These are phyloP conservation scores for Prunus padus DNA, from an alignment of 306 rosid genomes.

Conservation along the genomic window DNA sequence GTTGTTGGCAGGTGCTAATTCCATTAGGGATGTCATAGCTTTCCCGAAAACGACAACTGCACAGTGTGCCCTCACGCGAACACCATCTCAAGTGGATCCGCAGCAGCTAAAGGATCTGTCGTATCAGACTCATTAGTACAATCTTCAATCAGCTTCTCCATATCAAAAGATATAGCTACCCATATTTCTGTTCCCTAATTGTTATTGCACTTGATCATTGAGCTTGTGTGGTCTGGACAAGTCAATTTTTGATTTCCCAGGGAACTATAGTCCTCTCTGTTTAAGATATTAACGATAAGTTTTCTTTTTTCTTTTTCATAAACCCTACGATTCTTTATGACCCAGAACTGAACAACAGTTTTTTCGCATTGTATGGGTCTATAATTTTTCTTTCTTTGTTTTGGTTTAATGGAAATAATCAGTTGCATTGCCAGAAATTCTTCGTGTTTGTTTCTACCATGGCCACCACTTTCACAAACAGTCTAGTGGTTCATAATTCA, in stretches of 20 bases:
- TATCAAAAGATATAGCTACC: not conserved
- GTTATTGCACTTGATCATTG: not conserved
- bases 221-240: not conserved
- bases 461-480: no score
- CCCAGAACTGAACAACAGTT: not conserved
- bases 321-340: not conserved
- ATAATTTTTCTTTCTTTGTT: not conserved
- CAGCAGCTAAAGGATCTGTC: conserved; percentile 79
- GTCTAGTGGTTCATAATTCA: no score
- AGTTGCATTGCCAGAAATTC: no score
- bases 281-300: no score
- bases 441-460: no score
- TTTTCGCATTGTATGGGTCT: not conserved
- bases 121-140: conserved; percentile 25
- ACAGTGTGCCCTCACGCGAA: conserved; percentile 83
- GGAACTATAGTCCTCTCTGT: no score
- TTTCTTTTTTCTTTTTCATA: not conserved
- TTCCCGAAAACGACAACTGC: conserved; percentile 95
- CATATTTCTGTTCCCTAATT: not conserved
- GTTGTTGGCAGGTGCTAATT: conserved; percentile 80
- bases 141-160: not conserved
- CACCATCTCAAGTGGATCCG: conserved; percentile 89
- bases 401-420: no score
- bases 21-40: conserved; percentile 94
- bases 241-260: no score